A percentile compares a stretch with the other conserved stretches of the same genome.
Evolutionary conservation across 192 early-diverging fungal genomes (phyloP).

Genomic region (Podochytrium sp.): DNA sequence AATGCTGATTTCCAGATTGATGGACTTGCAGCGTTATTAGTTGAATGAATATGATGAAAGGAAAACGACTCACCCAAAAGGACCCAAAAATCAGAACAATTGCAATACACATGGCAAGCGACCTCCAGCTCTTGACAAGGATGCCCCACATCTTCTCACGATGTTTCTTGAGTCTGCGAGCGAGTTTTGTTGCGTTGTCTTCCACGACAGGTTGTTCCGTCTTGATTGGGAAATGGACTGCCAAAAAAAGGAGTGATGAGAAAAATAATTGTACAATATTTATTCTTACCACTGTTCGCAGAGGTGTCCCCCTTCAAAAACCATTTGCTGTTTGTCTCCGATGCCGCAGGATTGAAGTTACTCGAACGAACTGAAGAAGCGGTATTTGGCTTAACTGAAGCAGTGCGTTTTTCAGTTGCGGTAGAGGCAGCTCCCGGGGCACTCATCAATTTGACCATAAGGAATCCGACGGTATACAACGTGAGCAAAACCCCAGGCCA

Average conservation of each 20-base stretch:
- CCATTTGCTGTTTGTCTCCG: not conserved
- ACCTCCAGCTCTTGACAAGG: constrained; percentile 17
- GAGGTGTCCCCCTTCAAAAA: not conserved
- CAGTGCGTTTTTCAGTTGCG: not conserved
- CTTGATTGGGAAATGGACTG: no score
- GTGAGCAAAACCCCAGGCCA: constrained; percentile 1
- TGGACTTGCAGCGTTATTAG: not conserved
- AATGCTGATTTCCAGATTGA: not conserved
- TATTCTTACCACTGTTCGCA: not conserved
- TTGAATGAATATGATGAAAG: not conserved
- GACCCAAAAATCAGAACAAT: constrained; percentile 13
- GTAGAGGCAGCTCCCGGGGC: constrained; percentile 4
- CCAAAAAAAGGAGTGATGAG: no score
- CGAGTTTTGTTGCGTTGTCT: not conserved
- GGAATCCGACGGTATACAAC: not conserved
- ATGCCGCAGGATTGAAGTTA: not conserved
- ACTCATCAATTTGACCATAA: not conserved
- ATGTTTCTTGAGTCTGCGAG: not conserved
- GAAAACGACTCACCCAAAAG: not conserved
- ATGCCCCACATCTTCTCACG: constrained; percentile 7
- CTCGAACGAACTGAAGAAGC: not conserved
- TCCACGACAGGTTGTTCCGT: not conserved
- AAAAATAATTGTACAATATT: no score
- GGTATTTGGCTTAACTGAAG: not conserved
- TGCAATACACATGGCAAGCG: not conserved